Evolutionary conservation across 257 asterid species (phyloP).

Genomic region (Solanum corneliomulleri): DNA sequence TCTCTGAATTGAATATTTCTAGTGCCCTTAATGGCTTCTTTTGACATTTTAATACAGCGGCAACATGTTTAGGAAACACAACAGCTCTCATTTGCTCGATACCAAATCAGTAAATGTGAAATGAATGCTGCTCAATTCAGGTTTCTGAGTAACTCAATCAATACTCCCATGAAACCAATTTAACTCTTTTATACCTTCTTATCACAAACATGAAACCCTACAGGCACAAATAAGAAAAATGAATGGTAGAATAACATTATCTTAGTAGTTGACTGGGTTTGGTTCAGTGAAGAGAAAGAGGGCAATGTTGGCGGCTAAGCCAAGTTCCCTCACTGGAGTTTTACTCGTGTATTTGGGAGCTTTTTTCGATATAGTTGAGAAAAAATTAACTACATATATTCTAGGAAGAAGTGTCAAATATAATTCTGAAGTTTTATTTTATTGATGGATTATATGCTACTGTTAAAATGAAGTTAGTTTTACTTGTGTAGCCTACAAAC

Average conservation of each 20-base stretch:
- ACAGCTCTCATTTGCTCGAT: slow-evolving; percentile 35
- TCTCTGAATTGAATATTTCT: slow-evolving; percentile 67
- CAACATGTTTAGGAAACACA: slow-evolving; percentile 79
- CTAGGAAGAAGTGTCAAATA: too few relatives aligned
- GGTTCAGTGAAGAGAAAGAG: neutral
- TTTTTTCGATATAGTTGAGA: too few relatives aligned
- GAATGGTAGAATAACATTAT: neutral
- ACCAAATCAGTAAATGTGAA: slow-evolving; percentile 2
- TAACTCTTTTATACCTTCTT: neutral
- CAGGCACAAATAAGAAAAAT: neutral
- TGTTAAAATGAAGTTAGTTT: too few relatives aligned
- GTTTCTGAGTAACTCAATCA: neutral
- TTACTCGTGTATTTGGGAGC: too few relatives aligned
- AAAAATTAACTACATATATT: too few relatives aligned
- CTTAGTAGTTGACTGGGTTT: neutral
- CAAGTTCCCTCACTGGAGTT: too few relatives aligned
- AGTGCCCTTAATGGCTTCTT: slow-evolving; percentile 79
- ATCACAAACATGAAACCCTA: neutral
- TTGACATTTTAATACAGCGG: slow-evolving; percentile 60
- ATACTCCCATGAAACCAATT: neutral
- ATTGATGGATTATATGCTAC: too few relatives aligned
- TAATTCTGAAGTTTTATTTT: too few relatives aligned
- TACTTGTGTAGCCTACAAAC: too few relatives aligned
- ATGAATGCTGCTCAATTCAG: neutral
- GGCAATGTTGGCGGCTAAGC: neutral